These are phyloP conservation scores for Geotrichum cucujoidarum DNA, from an alignment of 1,139 yeast genomes.

Conservation along the genomic window DNA sequence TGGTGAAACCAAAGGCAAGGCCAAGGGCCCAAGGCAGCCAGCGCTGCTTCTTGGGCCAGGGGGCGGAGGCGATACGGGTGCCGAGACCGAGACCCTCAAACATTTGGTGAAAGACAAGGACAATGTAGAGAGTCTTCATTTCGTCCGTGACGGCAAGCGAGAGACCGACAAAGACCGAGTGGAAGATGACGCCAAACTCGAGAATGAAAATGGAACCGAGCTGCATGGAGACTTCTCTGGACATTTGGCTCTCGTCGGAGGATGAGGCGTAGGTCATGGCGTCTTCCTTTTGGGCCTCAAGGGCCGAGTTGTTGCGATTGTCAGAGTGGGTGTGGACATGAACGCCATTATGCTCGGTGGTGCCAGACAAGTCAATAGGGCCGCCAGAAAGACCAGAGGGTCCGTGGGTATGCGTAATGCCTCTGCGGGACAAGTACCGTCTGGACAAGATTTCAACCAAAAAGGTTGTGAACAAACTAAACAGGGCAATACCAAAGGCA, in stretches of 20 bases:
- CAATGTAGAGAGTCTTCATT: constrained; percentile 71
- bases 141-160: constrained; percentile 68
- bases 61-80: constrained; percentile 68
- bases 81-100: constrained; percentile 94
- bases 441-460: constrained; percentile 31
- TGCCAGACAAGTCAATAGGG: not conserved
- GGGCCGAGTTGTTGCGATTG: constrained; percentile 3
- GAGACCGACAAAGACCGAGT: constrained; percentile 74
- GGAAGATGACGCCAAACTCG: constrained; percentile 78
- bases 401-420: constrained; percentile 29
- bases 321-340: constrained; percentile 12
- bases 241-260: not conserved
- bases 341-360: not conserved
- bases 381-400: constrained; percentile 25
- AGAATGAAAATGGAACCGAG: constrained; percentile 54
- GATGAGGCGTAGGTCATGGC: not conserved
- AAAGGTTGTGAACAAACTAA: constrained; percentile 37
- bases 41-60: constrained; percentile 53
- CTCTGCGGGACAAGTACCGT: constrained; percentile 28
- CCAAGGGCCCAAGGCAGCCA: constrained; percentile 59
- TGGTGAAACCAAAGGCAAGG: constrained; percentile 59
- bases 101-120: constrained; percentile 82
- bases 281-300: not conserved
- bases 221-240: constrained; percentile 36
- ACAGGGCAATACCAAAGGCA: constrained; percentile 57